Base-by-base conservation (phyloP, 2,329 filamentous ascomycete genomes). In the Colletotrichum truncatum region DNA sequence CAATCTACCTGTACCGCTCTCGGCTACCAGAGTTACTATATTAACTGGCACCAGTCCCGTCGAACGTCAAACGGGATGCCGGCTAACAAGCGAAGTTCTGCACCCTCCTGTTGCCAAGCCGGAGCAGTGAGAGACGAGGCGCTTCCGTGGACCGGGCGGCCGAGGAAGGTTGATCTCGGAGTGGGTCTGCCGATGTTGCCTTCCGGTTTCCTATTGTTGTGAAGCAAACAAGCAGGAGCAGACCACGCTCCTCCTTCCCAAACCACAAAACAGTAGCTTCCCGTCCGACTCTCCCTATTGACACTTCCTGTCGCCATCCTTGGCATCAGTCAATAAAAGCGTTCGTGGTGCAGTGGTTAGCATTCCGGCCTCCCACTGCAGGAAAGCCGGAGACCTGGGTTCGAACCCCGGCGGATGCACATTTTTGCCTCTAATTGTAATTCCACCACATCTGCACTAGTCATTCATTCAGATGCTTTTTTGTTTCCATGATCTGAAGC, bases 271-370 rank as follows among this genome's bases (percentile, higher is more conserved):
- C 32, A 48, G 54, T 18, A 12, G 4, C 43, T 18, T 18, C 4
- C 18, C 28, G 28, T 32, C 5, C 18, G 4, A 6, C 9, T 2
- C 43, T 2, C 43, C 39, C 11, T 11, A 10, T 32, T 2, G n/a
- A 32, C 0, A 1, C n/a, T 3, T 14, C 7, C 36, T 14, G 16
- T 30, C 18, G 6, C 14, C 18, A n/a, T 9, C 10, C 26, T 39
- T 21, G 38, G 6, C 14, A 62, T 45, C 62, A 39, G 34, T 52
- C 55, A 61, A 45, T 14, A 39, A 64, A 36, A 9, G 62, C 62
- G 52, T 48, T 34, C 41, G 62, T 65, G 57, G 57, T 65, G 62
- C 62, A 65, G 62, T 62, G 62, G 62, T 65, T 65, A 65, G 62
- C 62, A 65, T 65, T 62, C 62, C 57, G 52, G 57, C 62, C 62